These are phyloP conservation scores for Excoecaria cochinchinensis DNA, from an alignment of 345 rosid species.

Conservation along the genomic window DNA sequence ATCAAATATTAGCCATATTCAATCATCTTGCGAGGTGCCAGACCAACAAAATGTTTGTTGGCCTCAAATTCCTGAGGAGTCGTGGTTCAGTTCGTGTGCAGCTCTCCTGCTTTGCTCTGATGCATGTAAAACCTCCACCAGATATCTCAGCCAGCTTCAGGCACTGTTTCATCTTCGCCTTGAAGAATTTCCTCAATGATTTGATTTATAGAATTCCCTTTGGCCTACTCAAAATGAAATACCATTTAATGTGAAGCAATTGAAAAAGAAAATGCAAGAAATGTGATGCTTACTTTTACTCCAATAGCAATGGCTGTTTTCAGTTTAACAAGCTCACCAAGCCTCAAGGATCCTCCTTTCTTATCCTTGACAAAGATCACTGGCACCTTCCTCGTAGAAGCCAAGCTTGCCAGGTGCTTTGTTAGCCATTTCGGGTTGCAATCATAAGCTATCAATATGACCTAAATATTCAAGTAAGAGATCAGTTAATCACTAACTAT, in stretches of 20 bases:
- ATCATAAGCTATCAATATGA: conserved; percentile 57
- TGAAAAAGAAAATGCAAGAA: neutral
- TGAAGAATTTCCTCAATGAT: conserved; percentile 37
- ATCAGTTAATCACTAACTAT: neutral
- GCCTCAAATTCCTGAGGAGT: too few relatives aligned
- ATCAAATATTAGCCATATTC: too few relatives aligned
- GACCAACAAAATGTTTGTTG: too few relatives aligned
- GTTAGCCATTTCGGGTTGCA: conserved; percentile 74
- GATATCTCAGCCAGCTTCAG: neutral
- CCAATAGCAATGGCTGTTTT: conserved; percentile 69
- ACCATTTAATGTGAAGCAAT: neutral
- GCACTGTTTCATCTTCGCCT: conserved; percentile 3
- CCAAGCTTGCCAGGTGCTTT: conserved; percentile 62
- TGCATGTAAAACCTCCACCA: too few relatives aligned
- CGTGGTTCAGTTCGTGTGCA: too few relatives aligned
- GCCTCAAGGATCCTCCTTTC: conserved; percentile 57
- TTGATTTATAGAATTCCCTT: conserved; percentile 48
- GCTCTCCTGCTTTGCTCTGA: too few relatives aligned
- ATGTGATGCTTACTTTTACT: conserved; percentile 39
- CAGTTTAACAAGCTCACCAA: conserved; percentile 68
- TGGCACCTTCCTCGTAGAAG: conserved; percentile 61
- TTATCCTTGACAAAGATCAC: conserved; percentile 51
- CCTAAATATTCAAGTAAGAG: conserved; percentile 34
- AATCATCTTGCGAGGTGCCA: too few relatives aligned
- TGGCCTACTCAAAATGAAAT: conserved; percentile 35